phyloP scores from a whole-genome alignment of 768 basidiomycete genomes.

The Calocera viscosa region DNA sequence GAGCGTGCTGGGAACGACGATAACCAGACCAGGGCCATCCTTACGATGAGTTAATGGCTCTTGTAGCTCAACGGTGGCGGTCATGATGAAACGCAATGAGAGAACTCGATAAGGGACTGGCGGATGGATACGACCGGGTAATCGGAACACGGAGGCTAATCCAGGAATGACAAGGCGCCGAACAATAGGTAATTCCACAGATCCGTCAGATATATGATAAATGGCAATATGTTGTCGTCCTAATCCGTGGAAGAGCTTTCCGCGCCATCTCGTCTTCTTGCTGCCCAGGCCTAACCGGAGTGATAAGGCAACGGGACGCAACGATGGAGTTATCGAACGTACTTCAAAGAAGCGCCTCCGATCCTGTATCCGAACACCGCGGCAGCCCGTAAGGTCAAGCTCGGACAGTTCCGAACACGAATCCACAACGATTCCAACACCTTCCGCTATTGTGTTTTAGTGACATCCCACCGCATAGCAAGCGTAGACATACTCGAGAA shows the following conservation, averaged over 20 bases:
- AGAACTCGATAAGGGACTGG: background rate
- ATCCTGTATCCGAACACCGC: slow-evolving; percentile 46
- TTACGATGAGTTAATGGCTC: slow-evolving; percentile 12
- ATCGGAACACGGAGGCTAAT: slow-evolving; percentile 3
- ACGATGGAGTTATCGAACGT: background rate
- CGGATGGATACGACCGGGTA: background rate
- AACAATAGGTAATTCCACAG: background rate
- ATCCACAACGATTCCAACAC: slow-evolving; percentile 46
- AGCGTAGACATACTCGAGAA: slow-evolving; percentile 38
- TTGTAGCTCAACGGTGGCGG: slow-evolving; percentile 4
- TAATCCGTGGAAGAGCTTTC: background rate
- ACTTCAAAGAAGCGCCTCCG: slow-evolving; percentile 59
- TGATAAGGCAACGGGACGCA: background rate
- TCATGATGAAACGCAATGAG: background rate
- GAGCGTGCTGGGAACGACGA: slow-evolving; percentile 9
- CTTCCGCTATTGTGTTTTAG: slow-evolving; percentile 32
- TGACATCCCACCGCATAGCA: background rate
- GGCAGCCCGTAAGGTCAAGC: slow-evolving; percentile 56
- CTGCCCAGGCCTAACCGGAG: background rate
- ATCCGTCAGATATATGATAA: no score
- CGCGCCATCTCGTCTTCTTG: background rate
- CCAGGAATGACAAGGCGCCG: background rate
- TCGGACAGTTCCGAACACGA: slow-evolving; percentile 40
- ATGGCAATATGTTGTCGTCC: no score
- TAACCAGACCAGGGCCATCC: slow-evolving; percentile 13